These are phyloP conservation scores for Zoysia pacifica DNA, from an alignment of 176 grass and related monocot genomes.

Conservation along the genomic window DNA sequence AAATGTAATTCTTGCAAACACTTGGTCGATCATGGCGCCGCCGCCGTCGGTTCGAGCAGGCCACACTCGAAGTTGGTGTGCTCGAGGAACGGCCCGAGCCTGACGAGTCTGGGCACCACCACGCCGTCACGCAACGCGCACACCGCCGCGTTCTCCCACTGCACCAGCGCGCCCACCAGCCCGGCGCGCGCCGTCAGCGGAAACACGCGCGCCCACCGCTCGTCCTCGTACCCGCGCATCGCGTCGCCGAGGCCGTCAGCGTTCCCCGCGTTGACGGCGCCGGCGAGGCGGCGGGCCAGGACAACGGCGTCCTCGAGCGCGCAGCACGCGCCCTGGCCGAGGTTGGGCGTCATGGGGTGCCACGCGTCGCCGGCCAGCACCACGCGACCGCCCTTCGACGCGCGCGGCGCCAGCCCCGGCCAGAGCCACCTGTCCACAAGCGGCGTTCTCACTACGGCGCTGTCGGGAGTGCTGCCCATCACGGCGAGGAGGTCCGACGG, in stretches of 20 bases:
- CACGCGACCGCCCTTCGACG: slow-evolving; percentile 48
- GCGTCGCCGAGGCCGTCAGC: slow-evolving; percentile 15
- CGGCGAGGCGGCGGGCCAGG: slow-evolving; percentile 60
- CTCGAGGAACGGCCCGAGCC: slow-evolving; percentile 67
- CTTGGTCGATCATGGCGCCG: slow-evolving; percentile 20
- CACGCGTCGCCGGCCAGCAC: slow-evolving; percentile 86
- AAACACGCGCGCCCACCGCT: slow-evolving; percentile 80
- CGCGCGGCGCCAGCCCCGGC: slow-evolving; percentile 58
- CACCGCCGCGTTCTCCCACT: slow-evolving; percentile 84
- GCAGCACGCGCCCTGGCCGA: slow-evolving; percentile 89
- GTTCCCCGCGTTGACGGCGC: neutral
- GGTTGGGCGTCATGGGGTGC: slow-evolving; percentile 99
- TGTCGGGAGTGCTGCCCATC: slow-evolving; percentile 68
- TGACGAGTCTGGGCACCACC: slow-evolving; percentile 76
- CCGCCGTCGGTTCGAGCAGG: slow-evolving; percentile 47
- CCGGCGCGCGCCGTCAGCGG: slow-evolving; percentile 68
- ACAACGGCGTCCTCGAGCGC: slow-evolving; percentile 90
- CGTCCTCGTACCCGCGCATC: slow-evolving; percentile 54
- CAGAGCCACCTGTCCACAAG: slow-evolving; percentile 91
- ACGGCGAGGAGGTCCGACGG: slow-evolving; percentile 62
- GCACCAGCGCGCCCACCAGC: slow-evolving; percentile 71
- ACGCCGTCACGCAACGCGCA: slow-evolving; percentile 72
- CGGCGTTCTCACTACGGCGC: slow-evolving; percentile 65
- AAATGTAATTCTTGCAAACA: too few species aligned
- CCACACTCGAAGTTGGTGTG: slow-evolving; percentile 92